Evolutionary conservation across 148 eudicot genomes (phyloP).

Genomic region (Camellia sinensis): DNA sequence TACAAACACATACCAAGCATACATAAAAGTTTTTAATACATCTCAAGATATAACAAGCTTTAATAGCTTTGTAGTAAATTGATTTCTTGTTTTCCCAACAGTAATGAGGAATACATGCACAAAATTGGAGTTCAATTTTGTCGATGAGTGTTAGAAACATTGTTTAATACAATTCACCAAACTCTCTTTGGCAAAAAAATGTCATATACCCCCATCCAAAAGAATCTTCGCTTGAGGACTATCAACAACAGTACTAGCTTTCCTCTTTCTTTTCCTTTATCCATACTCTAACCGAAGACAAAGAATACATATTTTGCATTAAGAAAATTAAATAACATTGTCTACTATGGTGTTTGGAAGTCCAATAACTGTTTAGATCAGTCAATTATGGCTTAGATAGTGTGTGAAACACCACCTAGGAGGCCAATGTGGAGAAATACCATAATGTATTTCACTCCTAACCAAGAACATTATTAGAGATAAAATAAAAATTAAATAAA

Average conservation of each 20-base stretch:
- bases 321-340: neutral
- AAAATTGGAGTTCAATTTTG: neutral
- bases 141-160: neutral
- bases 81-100: neutral
- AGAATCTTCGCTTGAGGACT: no score
- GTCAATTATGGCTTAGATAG: neutral
- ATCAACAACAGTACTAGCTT: no score
- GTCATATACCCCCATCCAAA: neutral
- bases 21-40: no score
- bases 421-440: neutral
- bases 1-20: constrained; percentile 13
- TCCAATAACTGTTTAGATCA: neutral
- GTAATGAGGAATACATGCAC: neutral
- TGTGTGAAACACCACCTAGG: neutral
- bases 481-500: no score
- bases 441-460: no score
- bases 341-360: neutral
- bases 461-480: no score
- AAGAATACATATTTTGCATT: neutral
- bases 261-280: no score
- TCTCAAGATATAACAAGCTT: neutral
- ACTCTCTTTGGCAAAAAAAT: neutral
- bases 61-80: constrained; percentile 25
- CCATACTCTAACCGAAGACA: no score
- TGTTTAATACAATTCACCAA: constrained; percentile 6